These are phyloP conservation scores for Fusarium robinianum DNA, from an alignment of 2,329 filamentous ascomycete species.

Conservation along the genomic window DNA sequence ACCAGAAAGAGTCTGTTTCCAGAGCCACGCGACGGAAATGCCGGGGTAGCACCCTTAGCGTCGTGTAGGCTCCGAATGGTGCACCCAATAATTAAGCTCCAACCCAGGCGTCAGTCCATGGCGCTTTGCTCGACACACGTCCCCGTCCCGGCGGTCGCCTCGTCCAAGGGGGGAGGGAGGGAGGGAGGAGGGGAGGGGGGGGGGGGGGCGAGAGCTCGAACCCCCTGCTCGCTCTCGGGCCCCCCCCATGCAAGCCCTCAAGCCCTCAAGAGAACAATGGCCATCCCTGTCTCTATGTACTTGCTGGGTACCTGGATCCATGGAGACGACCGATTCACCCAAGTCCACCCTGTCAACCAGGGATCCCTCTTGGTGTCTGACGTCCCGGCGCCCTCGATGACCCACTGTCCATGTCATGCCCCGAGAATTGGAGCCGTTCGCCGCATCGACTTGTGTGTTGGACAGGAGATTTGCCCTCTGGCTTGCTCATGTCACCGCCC, in stretches of 20 bases:
- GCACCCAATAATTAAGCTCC: slow-evolving; percentile 40
- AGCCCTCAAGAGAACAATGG: slow-evolving; percentile 11
- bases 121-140: slow-evolving; percentile 34
- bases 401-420: slow-evolving; percentile 37
- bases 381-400: slow-evolving; percentile 31
- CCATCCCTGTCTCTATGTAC: slow-evolving; percentile 30
- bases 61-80: slow-evolving; percentile 20
- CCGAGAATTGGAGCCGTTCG: slow-evolving; percentile 37
- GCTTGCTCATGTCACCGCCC: slow-evolving; percentile 44
- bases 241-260: slow-evolving; percentile 26
- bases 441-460: slow-evolving; percentile 36
- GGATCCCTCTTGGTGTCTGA: slow-evolving; percentile 30
- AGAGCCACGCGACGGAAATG: slow-evolving; percentile 37
- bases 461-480: slow-evolving; percentile 38
- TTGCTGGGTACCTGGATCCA: slow-evolving; percentile 29
- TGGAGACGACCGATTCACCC: slow-evolving; percentile 28
- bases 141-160: slow-evolving; percentile 29
- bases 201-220: not conserved
- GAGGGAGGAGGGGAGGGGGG: too few relatives aligned
- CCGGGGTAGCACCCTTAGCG: slow-evolving; percentile 31
- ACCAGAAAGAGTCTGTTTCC: slow-evolving; percentile 18
- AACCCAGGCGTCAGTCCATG: slow-evolving; percentile 37
- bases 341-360: slow-evolving; percentile 38
- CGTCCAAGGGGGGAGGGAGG: slow-evolving; percentile 9
- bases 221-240: slow-evolving; percentile 13